Evolutionary conservation across 352 stramenopile species (phyloP).

Genomic region (Globisporangium solare): DNA sequence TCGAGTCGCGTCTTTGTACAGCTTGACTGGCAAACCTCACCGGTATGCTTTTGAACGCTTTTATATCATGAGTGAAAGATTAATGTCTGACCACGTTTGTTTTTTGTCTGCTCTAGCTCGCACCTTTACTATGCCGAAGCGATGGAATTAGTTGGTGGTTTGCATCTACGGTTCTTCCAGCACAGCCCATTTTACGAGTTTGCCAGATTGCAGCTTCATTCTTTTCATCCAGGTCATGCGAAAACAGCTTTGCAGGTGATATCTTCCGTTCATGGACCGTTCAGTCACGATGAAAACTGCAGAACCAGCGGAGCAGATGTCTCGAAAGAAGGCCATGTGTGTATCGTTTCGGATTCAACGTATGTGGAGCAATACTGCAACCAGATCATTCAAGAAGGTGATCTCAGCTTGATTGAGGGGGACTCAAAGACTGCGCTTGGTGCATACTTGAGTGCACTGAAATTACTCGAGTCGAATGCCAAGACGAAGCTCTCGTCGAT

Average conservation of each 20-base stretch:
- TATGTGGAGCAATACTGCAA: constrained; percentile 42
- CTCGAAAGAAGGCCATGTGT: constrained; percentile 2
- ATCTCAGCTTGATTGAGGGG: constrained; percentile 23
- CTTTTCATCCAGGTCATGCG: constrained; percentile 37
- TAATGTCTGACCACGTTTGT: constrained; percentile 4
- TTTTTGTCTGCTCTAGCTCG: constrained; percentile 21
- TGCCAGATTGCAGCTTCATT: constrained; percentile 53
- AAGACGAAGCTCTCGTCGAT: background rate
- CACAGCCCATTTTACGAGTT: constrained; percentile 60
- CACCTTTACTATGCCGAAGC: constrained; percentile 55
- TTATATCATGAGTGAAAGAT: background rate
- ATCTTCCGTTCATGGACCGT: constrained; percentile 4
- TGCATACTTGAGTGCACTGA: constrained; percentile 7
- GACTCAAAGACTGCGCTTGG: constrained; percentile 19
- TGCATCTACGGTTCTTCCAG: constrained; percentile 51
- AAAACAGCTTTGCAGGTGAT: constrained; percentile 44
- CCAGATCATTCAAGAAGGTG: constrained; percentile 37
- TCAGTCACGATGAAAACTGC: background rate
- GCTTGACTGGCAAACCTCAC: constrained; percentile 37
- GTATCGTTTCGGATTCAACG: constrained; percentile 19
- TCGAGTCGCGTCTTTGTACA: constrained; percentile 57
- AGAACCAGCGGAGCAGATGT: background rate
- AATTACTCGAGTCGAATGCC: constrained; percentile 6
- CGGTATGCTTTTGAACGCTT: constrained; percentile 24
- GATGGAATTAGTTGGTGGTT: constrained; percentile 61